Evolutionary conservation across 495 filamentous ascomycete species (phyloP).

Genomic region (Cercophora scortea): DNA sequence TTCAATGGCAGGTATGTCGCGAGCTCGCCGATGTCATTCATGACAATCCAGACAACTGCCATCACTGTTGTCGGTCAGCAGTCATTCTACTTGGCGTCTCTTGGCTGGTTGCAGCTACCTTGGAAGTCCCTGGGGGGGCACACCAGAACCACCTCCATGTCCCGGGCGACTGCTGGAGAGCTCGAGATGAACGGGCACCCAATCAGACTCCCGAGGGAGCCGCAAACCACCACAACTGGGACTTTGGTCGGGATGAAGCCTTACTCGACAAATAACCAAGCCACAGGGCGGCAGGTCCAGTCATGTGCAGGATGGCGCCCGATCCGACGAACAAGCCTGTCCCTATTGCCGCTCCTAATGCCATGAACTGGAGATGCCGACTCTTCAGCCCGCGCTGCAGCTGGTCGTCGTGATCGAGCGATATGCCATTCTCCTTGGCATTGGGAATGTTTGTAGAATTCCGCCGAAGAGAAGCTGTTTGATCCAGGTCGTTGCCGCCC

Average conservation of each 20-base stretch:
- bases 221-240: too few species aligned
- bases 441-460: too few species aligned
- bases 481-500: too few species aligned
- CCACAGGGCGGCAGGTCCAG: conserved; percentile 43
- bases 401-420: conserved; percentile 20
- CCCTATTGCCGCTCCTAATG: conserved; percentile 61
- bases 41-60: conserved; percentile 34
- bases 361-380: conserved; percentile 65
- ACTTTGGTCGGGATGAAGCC: too few species aligned
- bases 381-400: conserved; percentile 56
- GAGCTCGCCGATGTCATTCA: conserved; percentile 42
- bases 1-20: conserved; percentile 57
- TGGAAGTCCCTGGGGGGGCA: too few species aligned
- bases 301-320: conserved; percentile 37
- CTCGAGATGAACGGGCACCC: too few species aligned
- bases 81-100: too few species aligned
- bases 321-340: conserved; percentile 53
- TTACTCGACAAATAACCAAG: conserved; percentile 40
- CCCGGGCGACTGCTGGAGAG: too few species aligned
- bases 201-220: too few species aligned
- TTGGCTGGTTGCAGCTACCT: too few species aligned
- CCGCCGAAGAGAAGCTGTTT: too few species aligned
- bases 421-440: conserved; percentile 2
- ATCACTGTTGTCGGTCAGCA: conserved; percentile 14
- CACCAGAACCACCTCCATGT: too few species aligned